These are phyloP conservation scores for Aspergillus brunneoviolaceus DNA, from an alignment of 2,329 filamentous ascomycete species.

Conservation along the genomic window DNA sequence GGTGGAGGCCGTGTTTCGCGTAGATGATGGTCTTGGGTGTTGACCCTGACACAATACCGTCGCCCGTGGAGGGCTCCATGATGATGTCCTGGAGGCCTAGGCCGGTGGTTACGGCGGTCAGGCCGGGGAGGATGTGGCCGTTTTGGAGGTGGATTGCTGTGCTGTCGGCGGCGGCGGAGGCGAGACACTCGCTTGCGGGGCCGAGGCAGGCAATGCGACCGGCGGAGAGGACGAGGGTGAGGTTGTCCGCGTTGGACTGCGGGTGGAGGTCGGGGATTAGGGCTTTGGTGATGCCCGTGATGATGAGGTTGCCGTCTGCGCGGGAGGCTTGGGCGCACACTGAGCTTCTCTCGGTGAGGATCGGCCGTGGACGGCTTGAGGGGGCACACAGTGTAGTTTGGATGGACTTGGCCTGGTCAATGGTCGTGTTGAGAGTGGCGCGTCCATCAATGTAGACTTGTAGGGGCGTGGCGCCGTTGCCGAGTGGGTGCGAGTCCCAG, in stretches of 20 bases:
- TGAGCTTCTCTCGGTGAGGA: background rate
- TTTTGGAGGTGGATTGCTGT: background rate
- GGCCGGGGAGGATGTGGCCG: background rate
- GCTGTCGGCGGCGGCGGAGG: background rate
- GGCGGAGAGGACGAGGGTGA: background rate
- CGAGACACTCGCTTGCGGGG: background rate
- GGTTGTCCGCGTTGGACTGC: background rate
- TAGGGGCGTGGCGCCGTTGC: background rate
- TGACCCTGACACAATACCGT: background rate
- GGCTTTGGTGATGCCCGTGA: background rate
- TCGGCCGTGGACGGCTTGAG: background rate
- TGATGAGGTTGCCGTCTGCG: background rate
- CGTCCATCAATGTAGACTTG: constrained; percentile 2
- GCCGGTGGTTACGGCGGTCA: background rate
- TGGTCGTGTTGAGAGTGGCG: background rate
- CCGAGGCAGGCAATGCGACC: background rate
- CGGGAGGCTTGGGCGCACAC: background rate
- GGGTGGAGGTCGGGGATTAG: background rate
- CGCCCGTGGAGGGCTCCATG: background rate
- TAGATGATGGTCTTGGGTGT: background rate
- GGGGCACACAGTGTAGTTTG: background rate
- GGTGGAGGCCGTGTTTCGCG: background rate
- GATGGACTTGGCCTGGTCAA: background rate
- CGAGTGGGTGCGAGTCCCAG: background rate
- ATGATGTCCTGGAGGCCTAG: background rate